Percentiles rank a stretch among this genome's conserved stretches.
phyloP scores from a whole-genome alignment of 176 grass and related monocot species.

The Canna indica region DNA sequence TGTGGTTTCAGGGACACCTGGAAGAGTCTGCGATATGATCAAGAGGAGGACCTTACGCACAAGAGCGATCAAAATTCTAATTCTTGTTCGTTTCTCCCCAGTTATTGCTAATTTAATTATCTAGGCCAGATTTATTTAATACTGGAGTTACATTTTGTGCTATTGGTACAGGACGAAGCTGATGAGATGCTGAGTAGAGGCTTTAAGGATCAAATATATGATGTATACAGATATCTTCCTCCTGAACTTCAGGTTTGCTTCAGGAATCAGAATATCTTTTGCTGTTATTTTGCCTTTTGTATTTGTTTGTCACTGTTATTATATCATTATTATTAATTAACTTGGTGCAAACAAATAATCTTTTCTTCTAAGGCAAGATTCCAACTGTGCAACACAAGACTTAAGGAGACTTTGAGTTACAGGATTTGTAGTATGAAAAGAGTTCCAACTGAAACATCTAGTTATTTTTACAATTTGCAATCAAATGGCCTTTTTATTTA shows the following conservation, averaged over 20 bases:
- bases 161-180: slow-evolving; percentile 57
- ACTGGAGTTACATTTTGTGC: not conserved
- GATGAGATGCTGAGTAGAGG: slow-evolving; percentile 94
- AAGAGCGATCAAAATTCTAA: slow-evolving; percentile 70
- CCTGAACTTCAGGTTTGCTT: slow-evolving; percentile 64
- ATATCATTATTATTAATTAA: too few relatives aligned
- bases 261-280: not conserved
- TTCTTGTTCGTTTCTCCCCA: slow-evolving; percentile 40
- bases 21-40: slow-evolving; percentile 79
- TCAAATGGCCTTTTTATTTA: too few relatives aligned
- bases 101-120: not conserved
- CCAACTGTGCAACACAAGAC: too few relatives aligned
- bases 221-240: slow-evolving; percentile 79
- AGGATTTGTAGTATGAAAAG: too few relatives aligned
- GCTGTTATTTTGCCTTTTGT: too few relatives aligned
- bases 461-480: too few relatives aligned
- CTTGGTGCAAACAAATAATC: too few relatives aligned
- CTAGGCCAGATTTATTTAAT: not conserved
- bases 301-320: too few relatives aligned
- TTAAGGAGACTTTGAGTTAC: too few relatives aligned
- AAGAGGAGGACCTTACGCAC: slow-evolving; percentile 75
- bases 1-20: slow-evolving; percentile 76
- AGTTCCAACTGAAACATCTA: too few relatives aligned
- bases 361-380: too few relatives aligned
- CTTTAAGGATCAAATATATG: slow-evolving; percentile 96